Conservation (phyloP, 495 filamentous ascomycete species). For the Penicillium alfredii region DNA sequence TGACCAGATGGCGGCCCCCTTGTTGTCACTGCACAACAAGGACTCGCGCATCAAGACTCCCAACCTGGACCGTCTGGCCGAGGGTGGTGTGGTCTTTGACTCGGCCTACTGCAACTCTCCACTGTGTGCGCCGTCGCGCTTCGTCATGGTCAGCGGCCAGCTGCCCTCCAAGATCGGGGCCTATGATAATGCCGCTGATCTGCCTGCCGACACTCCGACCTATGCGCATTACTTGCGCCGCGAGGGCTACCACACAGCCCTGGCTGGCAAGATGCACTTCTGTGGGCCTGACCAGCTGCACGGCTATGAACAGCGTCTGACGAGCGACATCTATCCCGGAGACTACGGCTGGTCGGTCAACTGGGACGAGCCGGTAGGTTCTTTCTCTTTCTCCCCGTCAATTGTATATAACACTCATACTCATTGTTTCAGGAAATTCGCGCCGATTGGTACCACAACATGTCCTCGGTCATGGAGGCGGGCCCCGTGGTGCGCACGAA, state of each 20-base stretch:
- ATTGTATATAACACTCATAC: constrained; percentile 5
- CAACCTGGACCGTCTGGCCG: constrained; percentile 73
- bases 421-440: constrained; percentile 50
- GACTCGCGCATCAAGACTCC: constrained; percentile 78
- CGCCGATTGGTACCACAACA: constrained; percentile 89
- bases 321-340: constrained; percentile 87
- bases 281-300: constrained; percentile 83
- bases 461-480: constrained; percentile 79
- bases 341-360: constrained; percentile 87
- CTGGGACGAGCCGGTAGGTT: constrained; percentile 69
- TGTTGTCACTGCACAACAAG: constrained; percentile 77
- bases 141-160: constrained; percentile 83
- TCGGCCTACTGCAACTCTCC: constrained; percentile 86
- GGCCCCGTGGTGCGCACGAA: constrained; percentile 78
- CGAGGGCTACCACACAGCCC: constrained; percentile 78
- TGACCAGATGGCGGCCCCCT: constrained; percentile 82
- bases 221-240: constrained; percentile 85
- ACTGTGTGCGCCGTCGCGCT: constrained; percentile 81
- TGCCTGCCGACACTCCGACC: constrained; percentile 70
- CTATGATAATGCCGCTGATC: constrained; percentile 77
- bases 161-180: constrained; percentile 80
- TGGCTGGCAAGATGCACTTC: constrained; percentile 95
- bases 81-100: constrained; percentile 74
- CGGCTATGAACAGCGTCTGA: constrained; percentile 81
- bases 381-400: not conserved